Conservation (phyloP, 2,329 filamentous ascomycete species). For the Phymatotrichopsis omnivora region DNA sequence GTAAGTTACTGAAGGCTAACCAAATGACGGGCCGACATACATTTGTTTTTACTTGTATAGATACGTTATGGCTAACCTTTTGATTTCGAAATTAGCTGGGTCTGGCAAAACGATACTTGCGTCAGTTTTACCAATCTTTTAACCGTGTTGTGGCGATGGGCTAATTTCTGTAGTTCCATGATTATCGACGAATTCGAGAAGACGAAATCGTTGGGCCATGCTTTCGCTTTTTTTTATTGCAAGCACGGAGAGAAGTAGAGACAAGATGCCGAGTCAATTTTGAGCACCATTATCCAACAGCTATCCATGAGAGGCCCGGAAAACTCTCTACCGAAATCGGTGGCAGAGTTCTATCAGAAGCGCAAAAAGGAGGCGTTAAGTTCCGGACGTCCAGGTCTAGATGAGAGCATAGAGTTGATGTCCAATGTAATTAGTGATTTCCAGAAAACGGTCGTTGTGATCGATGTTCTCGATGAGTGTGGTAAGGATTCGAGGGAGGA, state of each 20-base stretch:
- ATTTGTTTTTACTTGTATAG: slow-evolving; percentile 31
- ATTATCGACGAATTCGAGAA: slow-evolving; percentile 8
- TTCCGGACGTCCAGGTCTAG: neutral
- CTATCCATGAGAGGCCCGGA: slow-evolving; percentile 8
- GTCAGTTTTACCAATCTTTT: too few species aligned
- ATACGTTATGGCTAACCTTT: slow-evolving; percentile 22
- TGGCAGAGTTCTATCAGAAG: slow-evolving; percentile 13
- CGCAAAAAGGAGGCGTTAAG: slow-evolving; percentile 4
- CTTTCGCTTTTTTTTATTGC: slow-evolving; percentile 36
- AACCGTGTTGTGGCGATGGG: too few species aligned
- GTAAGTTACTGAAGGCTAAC: slow-evolving; percentile 26
- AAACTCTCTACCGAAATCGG: slow-evolving; percentile 11
- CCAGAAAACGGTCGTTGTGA: slow-evolving; percentile 11
- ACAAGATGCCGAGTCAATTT: slow-evolving; percentile 31
- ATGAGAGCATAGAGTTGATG: slow-evolving; percentile 6
- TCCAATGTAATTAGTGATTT: slow-evolving; percentile 4
- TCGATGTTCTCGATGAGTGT: slow-evolving; percentile 19
- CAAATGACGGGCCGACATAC: too few species aligned
- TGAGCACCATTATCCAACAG: slow-evolving; percentile 31
- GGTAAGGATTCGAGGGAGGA: neutral
- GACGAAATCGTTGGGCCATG: slow-evolving; percentile 27
- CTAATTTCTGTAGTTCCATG: neutral
- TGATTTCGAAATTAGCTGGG: slow-evolving; percentile 22
- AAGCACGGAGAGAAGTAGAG: slow-evolving; percentile 26
- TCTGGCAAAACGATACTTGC: slow-evolving; percentile 33